Percentiles rank a stretch among this genome's conserved stretches.
These are phyloP conservation scores for Neopestalotiopsis sp. DNA, from an alignment of 2,329 filamentous ascomycete species.

Conservation along the genomic window DNA sequence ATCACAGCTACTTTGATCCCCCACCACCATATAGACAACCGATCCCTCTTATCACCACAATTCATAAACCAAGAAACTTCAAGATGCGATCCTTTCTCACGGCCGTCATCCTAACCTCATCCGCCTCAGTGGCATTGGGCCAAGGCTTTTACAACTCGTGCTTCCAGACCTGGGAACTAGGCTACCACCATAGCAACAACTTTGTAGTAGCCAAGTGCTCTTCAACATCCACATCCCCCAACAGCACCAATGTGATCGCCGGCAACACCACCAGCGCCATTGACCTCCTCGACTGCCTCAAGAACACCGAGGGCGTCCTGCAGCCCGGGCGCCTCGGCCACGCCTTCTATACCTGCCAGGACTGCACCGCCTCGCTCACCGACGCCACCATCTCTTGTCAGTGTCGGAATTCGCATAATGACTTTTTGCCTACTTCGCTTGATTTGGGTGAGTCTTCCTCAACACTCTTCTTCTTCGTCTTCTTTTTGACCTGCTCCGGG, in stretches of 20 bases:
- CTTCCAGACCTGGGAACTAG: constrained; percentile 1
- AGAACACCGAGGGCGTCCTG: constrained; percentile 9
- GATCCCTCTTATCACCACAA: background rate
- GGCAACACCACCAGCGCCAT: constrained; percentile 7
- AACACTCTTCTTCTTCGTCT: background rate
- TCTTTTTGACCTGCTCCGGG: background rate
- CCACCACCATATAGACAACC: no score
- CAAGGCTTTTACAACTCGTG: constrained; percentile 15
- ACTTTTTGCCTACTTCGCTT: background rate
- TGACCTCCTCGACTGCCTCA: constrained; percentile 16
- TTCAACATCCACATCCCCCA: background rate
- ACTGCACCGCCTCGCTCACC: constrained; percentile 4
- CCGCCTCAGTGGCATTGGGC: background rate
- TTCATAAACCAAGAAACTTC: background rate
- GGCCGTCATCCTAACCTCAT: background rate
- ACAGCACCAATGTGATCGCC: background rate
- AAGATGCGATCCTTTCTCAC: background rate
- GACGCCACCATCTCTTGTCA: constrained; percentile 13
- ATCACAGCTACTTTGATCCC: no score
- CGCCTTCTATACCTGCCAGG: constrained; percentile 19
- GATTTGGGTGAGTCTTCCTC: constrained; percentile 14
- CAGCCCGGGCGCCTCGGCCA: constrained; percentile 3
- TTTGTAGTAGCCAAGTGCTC: constrained; percentile 10
- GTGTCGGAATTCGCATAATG: constrained; percentile 11
- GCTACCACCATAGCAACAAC: constrained; percentile 10